These are phyloP conservation scores for Trametes sp. DNA, from an alignment of 1,284 basidiomycete species.

Conservation along the genomic window DNA sequence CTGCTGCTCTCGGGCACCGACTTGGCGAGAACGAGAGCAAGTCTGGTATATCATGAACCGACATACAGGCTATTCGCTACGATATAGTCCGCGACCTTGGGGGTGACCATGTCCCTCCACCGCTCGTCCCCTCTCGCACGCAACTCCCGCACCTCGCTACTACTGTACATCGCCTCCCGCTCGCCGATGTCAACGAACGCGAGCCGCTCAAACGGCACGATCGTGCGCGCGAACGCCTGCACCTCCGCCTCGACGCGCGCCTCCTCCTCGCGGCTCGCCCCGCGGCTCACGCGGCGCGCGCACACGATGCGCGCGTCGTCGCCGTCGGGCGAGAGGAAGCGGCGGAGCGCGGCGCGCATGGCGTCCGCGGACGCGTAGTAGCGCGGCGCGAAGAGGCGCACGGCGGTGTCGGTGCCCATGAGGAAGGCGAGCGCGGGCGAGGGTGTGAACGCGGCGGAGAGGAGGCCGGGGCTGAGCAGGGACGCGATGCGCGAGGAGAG, in stretches of 20 bases:
- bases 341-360: conserved; percentile 65
- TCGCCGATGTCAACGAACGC: conserved; percentile 67
- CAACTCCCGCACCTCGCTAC: conserved; percentile 71
- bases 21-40: too few relatives aligned
- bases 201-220: conserved; percentile 56
- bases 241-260: conserved; percentile 43
- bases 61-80: conserved; percentile 57
- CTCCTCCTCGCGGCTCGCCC: conserved; percentile 32
- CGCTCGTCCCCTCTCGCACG: conserved; percentile 46
- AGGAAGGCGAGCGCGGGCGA: conserved; percentile 34
- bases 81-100: conserved; percentile 57
- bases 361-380: conserved; percentile 72
- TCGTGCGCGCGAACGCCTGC: conserved; percentile 52
- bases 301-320: conserved; percentile 78
- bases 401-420: conserved; percentile 89
- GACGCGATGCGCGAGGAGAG: conserved; percentile 46
- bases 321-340: conserved; percentile 66
- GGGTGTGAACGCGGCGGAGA: neutral
- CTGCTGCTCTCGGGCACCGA: too few relatives aligned
- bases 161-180: conserved; percentile 70
- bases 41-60: conserved; percentile 3
- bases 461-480: neutral
- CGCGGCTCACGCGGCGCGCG: conserved; percentile 57
- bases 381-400: conserved; percentile 80
- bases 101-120: conserved; percentile 53